A percentile compares a stretch with the other conserved stretches of the same genome.
Evolutionary conservation across 139 green algal genomes (phyloP).

Genomic region (Choricystis sp.): DNA sequence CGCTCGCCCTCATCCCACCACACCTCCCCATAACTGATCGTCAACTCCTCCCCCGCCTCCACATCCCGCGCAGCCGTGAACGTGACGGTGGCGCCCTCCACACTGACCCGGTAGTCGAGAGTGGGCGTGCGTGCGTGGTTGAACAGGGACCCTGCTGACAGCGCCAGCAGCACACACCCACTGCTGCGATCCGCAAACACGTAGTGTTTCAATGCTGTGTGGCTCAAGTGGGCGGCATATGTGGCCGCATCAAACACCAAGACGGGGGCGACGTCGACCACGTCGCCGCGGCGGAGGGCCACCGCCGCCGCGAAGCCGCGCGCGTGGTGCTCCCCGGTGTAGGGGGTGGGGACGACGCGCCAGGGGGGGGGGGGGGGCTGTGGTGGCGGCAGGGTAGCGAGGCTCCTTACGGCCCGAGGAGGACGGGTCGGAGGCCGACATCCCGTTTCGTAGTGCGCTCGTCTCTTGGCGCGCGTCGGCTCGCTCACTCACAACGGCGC

Average conservation of each 20-base stretch:
- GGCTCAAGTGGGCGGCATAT: background rate
- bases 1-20: conserved; percentile 12
- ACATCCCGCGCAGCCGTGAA: conserved; percentile 11
- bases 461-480: too few relatives aligned
- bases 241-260: background rate
- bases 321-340: background rate
- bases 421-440: too few relatives aligned
- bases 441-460: too few relatives aligned
- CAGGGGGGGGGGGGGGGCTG: background rate
- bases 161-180: conserved; percentile 7
- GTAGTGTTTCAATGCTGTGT: background rate
- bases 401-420: too few relatives aligned
- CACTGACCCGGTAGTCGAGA: conserved; percentile 13
- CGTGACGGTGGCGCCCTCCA: background rate
- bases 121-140: conserved; percentile 10
- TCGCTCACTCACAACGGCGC: too few relatives aligned
- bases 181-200: background rate
- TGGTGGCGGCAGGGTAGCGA: background rate
- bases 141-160: conserved; percentile 12
- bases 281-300: background rate
- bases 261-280: background rate
- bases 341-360: background rate
- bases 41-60: conserved; percentile 12
- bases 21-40: conserved; percentile 15
- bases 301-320: background rate